Conservation (phyloP, 352 stramenopile species). For the Globisporangium polare region DNA sequence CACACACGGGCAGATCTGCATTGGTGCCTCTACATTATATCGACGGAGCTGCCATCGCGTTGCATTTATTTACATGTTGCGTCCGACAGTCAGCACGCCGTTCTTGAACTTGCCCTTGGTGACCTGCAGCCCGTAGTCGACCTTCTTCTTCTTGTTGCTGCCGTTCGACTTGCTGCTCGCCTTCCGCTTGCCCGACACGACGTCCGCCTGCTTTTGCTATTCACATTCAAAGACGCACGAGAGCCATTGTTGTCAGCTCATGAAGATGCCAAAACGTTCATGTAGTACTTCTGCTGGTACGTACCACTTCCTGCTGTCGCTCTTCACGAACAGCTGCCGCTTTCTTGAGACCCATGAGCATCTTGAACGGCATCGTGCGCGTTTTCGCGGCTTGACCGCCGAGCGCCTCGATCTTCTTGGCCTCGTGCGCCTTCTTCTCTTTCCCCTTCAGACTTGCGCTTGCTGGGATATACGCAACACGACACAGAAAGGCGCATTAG, state of each 20-base stretch:
- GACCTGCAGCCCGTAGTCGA: conserved; percentile 72
- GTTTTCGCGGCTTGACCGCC: conserved; percentile 58
- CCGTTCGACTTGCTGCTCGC: conserved; percentile 20
- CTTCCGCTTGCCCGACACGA: conserved; percentile 70
- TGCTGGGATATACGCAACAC: conserved; percentile 21
- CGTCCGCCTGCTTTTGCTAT: conserved; percentile 62
- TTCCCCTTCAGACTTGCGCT: conserved; percentile 62
- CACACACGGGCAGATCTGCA: not conserved
- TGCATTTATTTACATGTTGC: conserved; percentile 17
- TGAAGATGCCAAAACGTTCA: not conserved
- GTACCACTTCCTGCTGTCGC: conserved; percentile 54
- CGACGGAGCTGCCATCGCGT: not conserved
- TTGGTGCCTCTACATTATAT: not conserved
- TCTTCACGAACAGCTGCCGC: conserved; percentile 45
- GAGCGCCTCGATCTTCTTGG: conserved; percentile 68
- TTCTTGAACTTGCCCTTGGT: conserved; percentile 75
- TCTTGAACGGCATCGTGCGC: conserved; percentile 64
- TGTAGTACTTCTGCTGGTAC: not conserved
- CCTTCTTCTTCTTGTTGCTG: conserved; percentile 63
- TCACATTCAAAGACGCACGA: not conserved
- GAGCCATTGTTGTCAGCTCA: not conserved
- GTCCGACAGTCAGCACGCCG: conserved; percentile 66
- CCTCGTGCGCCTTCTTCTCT: conserved; percentile 71
- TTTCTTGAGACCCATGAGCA: conserved; percentile 72
- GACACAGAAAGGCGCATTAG: not conserved